Percentiles rank a stretch among this genome's conserved stretches.
phyloP scores from a whole-genome alignment of 2,329 filamentous ascomycete genomes.

The Passalora sequoiae region DNA sequence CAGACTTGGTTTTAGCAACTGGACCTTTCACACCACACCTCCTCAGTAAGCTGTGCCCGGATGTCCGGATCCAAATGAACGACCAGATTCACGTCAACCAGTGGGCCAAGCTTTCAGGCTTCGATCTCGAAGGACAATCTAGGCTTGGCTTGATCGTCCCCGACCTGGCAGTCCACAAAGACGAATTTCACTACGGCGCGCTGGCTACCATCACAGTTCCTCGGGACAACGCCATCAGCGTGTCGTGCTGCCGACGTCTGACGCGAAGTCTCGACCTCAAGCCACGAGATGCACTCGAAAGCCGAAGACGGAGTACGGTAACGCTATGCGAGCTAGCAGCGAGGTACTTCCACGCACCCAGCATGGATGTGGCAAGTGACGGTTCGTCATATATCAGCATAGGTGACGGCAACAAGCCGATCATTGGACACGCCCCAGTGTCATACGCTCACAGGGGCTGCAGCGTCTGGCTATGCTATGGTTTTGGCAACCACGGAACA shows the following conservation, averaged over 20 bases:
- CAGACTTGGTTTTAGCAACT: conserved; percentile 24
- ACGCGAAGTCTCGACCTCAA: not conserved
- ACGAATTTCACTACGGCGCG: conserved; percentile 3
- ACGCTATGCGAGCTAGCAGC: conserved; percentile 6
- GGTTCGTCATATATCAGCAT: conserved; percentile 11
- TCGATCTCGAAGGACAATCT: not conserved
- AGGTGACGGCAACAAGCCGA: conserved; percentile 7
- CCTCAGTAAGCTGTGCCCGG: conserved; percentile 8
- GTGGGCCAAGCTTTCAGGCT: not conserved
- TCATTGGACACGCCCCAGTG: conserved; percentile 16
- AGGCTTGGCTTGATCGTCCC: conserved; percentile 6
- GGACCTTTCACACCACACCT: conserved; percentile 19
- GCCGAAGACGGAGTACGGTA: not conserved
- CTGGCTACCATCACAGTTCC: conserved; percentile 3
- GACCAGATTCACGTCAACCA: conserved; percentile 9
- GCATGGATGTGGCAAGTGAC: not conserved
- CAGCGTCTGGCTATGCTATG: conserved; percentile 21
- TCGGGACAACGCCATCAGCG: not conserved
- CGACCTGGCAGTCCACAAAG: conserved; percentile 1
- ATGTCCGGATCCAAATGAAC: conserved; percentile 2
- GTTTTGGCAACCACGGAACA: conserved; percentile 23
- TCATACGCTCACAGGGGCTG: not conserved
- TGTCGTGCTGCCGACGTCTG: not conserved
- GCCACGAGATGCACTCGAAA: not conserved
- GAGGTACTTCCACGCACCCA: not conserved